Percentiles rank a stretch among this genome's conserved stretches.
phyloP scores from a whole-genome alignment of 257 asterid species.

The Verbascum thapsus region DNA sequence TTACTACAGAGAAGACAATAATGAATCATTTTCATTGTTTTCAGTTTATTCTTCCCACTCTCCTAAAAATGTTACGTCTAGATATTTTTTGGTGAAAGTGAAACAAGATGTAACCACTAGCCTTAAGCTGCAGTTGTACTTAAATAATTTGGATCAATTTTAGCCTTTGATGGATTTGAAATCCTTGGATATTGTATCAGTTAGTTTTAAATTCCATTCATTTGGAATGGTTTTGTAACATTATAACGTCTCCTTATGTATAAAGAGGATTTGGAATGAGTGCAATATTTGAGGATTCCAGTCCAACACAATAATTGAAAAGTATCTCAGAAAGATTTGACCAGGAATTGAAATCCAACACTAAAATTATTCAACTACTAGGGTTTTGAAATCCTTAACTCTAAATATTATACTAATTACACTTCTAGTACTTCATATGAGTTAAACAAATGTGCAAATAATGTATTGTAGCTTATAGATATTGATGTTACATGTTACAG shows the following conservation, averaged over 20 bases:
- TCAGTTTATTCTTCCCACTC: neutral
- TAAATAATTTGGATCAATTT: neutral
- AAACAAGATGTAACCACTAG: neutral
- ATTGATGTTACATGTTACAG: slow-evolving; percentile 41
- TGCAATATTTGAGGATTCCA: neutral
- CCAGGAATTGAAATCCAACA: neutral
- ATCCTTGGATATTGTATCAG: slow-evolving; percentile 3
- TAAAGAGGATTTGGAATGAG: neutral
- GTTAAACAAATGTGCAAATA: neutral
- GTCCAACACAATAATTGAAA: neutral
- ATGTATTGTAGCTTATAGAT: slow-evolving; percentile 15
- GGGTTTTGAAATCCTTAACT: neutral
- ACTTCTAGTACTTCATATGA: too few species aligned
- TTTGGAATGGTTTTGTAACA: slow-evolving; percentile 6
- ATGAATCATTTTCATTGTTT: neutral
- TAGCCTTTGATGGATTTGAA: slow-evolving; percentile 2
- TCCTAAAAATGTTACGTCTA: neutral
- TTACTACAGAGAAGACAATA: neutral
- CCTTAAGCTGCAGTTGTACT: neutral
- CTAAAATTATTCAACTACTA: neutral
- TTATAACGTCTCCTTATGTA: neutral
- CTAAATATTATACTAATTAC: too few species aligned
- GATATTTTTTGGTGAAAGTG: neutral
- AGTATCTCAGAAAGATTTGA: neutral
- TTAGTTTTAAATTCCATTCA: neutral